These are phyloP conservation scores for Trifolium dubium DNA, from an alignment of 306 rosid genomes.

Conservation along the genomic window DNA sequence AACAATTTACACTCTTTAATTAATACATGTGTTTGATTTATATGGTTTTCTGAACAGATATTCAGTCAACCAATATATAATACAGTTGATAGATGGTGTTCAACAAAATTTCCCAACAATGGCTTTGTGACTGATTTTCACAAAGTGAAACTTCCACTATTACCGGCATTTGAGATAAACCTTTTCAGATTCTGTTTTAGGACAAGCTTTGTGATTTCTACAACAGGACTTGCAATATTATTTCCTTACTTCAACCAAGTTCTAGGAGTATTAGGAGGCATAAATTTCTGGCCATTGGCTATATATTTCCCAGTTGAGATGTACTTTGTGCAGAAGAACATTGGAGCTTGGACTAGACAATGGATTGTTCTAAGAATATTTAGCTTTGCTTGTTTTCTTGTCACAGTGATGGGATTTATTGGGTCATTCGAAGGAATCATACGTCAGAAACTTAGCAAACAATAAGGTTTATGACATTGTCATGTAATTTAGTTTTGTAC, in stretches of 20 bases:
- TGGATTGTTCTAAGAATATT: slow-evolving; percentile 70
- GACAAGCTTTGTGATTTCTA: slow-evolving; percentile 68
- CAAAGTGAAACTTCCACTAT: slow-evolving; percentile 58
- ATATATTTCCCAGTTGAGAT: slow-evolving; percentile 89
- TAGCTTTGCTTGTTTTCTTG: slow-evolving; percentile 72
- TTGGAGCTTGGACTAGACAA: slow-evolving; percentile 65
- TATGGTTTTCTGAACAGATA: slow-evolving; percentile 48
- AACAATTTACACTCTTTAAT: too few relatives aligned
- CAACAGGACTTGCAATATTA: slow-evolving; percentile 62
- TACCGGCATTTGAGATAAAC: slow-evolving; percentile 52
- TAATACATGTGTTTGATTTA: not conserved
- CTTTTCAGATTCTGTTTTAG: slow-evolving; percentile 66
- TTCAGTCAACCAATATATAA: slow-evolving; percentile 70
- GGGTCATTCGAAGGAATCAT: slow-evolving; percentile 78
- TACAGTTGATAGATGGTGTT: slow-evolving; percentile 61
- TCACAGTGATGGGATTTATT: slow-evolving; percentile 56
- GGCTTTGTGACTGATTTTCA: slow-evolving; percentile 58
- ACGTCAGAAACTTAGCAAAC: too few relatives aligned
- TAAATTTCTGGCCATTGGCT: slow-evolving; percentile 88
- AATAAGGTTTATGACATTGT: not conserved
- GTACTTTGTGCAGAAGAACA: slow-evolving; percentile 75
- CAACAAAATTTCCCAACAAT: slow-evolving; percentile 59
- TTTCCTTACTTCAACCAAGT: slow-evolving; percentile 89
- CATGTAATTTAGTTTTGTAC: not conserved
- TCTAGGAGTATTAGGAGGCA: slow-evolving; percentile 82